Percentiles rank a stretch among this genome's conserved stretches.
Conservation (phyloP, 306 rosid species). For the Hippophae tibetana region DNA sequence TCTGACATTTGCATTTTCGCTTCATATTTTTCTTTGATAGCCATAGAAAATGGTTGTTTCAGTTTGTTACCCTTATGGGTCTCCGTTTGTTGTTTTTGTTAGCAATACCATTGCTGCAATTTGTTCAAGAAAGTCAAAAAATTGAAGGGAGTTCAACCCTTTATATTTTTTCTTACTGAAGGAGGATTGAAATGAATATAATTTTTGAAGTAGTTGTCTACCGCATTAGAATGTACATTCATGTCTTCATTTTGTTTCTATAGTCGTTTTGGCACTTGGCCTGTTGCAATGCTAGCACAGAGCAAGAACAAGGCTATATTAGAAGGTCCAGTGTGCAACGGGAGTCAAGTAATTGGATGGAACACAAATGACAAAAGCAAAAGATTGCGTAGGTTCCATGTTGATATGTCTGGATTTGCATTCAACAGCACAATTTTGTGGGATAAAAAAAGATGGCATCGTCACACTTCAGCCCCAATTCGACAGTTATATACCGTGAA, state of each 20-base stretch:
- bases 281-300: slow-evolving; percentile 92
- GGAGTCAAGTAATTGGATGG: slow-evolving; percentile 92
- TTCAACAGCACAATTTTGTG: slow-evolving; percentile 93
- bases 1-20: no score
- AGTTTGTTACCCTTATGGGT: no score
- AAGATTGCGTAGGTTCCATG: slow-evolving; percentile 89
- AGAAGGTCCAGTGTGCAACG: slow-evolving; percentile 96
- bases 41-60: no score
- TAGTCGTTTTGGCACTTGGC: slow-evolving; percentile 96
- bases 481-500: slow-evolving; percentile 81
- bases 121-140: no score
- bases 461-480: slow-evolving; percentile 54
- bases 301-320: slow-evolving; percentile 92
- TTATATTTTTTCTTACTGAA: no score
- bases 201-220: no score
- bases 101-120: no score
- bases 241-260: slow-evolving; percentile 21
- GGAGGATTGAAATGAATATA: no score
- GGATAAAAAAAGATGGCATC: slow-evolving; percentile 88
- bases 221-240: neutral
- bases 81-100: no score
- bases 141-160: no score
- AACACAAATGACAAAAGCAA: slow-evolving; percentile 90
- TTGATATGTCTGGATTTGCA: slow-evolving; percentile 99
- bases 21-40: no score